A percentile compares a stretch with the other conserved stretches of the same genome.
phyloP scores from a whole-genome alignment of 352 stramenopile genomes.

The Phytophthora rubi region DNA sequence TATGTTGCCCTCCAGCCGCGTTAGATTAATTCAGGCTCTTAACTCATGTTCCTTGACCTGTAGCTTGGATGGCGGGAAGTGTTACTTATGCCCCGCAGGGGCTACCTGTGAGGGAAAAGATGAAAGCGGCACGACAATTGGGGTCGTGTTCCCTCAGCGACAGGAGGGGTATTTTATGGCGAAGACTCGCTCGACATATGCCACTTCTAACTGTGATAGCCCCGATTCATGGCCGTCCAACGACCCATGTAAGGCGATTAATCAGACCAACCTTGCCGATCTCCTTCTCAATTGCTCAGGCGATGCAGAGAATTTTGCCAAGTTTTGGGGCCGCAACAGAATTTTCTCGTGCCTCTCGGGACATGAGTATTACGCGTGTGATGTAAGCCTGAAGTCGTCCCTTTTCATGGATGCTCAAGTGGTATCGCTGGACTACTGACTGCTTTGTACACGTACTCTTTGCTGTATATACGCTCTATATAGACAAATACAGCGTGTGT shows the following conservation, averaged over 20 bases:
- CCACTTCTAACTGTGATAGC: constrained; percentile 44
- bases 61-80: constrained; percentile 71
- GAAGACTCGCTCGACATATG: constrained; percentile 46
- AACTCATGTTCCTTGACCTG: neutral
- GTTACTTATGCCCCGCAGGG: constrained; percentile 65
- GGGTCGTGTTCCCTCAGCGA: constrained; percentile 51
- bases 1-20: neutral
- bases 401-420: neutral
- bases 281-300: constrained; percentile 57
- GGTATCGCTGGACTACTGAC: neutral
- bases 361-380: constrained; percentile 67
- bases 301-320: constrained; percentile 39
- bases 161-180: constrained; percentile 57
- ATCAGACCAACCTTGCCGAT: constrained; percentile 36
- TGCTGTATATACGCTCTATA: neutral
- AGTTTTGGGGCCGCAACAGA: constrained; percentile 60
- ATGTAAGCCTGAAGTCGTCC: constrained; percentile 40
- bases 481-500: constrained; percentile 43
- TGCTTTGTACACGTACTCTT: too few species aligned
- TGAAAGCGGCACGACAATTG: constrained; percentile 33
- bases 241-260: constrained; percentile 58
- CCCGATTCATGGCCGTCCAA: constrained; percentile 44
- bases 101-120: constrained; percentile 55
- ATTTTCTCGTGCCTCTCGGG: constrained; percentile 68
- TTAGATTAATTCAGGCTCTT: neutral